Conservation (phyloP, 2,329 filamentous ascomycete species). For the Coniochaeta sp. region DNA sequence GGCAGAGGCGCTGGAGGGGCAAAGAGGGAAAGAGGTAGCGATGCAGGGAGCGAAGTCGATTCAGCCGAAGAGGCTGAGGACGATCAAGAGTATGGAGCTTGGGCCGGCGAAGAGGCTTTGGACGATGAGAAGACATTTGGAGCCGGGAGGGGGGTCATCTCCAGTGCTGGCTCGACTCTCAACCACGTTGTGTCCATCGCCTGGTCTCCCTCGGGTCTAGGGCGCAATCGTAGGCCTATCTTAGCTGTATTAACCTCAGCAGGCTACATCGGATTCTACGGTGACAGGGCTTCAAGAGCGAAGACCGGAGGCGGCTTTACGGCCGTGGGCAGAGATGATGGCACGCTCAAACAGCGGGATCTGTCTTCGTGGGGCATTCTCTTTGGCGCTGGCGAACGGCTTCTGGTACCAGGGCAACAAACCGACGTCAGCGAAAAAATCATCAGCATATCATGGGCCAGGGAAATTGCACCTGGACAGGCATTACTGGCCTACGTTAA, state of each 20-base stretch:
- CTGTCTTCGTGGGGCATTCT: constrained; percentile 42
- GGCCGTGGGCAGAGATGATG: constrained; percentile 12
- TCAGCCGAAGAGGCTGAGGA: constrained; percentile 12
- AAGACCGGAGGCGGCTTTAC: constrained; percentile 6
- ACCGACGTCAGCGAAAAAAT: constrained; percentile 36
- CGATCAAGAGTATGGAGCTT: constrained; percentile 11
- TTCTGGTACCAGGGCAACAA: constrained; percentile 37
- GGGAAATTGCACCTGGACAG: constrained; percentile 28
- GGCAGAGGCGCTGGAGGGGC: background rate
- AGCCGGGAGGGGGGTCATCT: constrained; percentile 37
- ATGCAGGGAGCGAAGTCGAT: constrained; percentile 7
- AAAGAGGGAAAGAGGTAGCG: constrained; percentile 1
- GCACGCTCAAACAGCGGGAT: constrained; percentile 17
- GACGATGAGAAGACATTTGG: constrained; percentile 24
- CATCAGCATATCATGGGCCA: constrained; percentile 46
- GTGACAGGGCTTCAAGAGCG: constrained; percentile 30
- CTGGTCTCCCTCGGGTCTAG: constrained; percentile 54
- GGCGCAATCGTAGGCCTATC: constrained; percentile 43
- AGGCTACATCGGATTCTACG: constrained; percentile 42
- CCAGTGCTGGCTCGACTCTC: constrained; percentile 40
- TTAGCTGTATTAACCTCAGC: constrained; percentile 42
- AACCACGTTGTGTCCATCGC: constrained; percentile 46
- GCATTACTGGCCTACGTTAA: constrained; percentile 44
- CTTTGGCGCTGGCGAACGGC: constrained; percentile 46
- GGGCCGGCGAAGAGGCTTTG: constrained; percentile 17